Evolutionary conservation across 495 filamentous ascomycete genomes (phyloP).

Genomic region (Aspergillus kassunensis): DNA sequence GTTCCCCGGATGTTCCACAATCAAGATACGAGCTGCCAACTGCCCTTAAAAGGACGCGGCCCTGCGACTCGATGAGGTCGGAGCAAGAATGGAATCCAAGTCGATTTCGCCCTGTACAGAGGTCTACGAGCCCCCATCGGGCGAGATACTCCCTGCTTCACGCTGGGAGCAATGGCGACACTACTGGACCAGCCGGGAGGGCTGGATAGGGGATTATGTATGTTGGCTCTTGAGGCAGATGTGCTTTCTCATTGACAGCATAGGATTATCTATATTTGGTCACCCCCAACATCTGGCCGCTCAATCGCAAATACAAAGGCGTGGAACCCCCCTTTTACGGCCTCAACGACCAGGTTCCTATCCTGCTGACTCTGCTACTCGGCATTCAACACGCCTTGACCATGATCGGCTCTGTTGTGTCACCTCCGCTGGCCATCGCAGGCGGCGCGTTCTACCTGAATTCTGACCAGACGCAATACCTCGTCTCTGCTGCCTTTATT

Average conservation of each 20-base stretch:
- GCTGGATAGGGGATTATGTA: slow-evolving; percentile 14
- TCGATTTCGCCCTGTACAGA: neutral
- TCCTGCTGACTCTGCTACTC: slow-evolving; percentile 64
- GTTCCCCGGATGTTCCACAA: too few relatives aligned
- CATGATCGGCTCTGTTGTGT: slow-evolving; percentile 57
- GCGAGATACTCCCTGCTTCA: neutral
- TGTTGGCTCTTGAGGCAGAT: too few relatives aligned
- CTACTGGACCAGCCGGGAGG: slow-evolving; percentile 6
- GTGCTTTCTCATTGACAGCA: too few relatives aligned
- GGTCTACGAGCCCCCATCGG: neutral
- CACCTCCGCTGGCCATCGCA: slow-evolving; percentile 74
- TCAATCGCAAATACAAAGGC: slow-evolving; percentile 62
- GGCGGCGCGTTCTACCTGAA: slow-evolving; percentile 60
- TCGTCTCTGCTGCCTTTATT: slow-evolving; percentile 81
- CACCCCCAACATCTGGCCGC: slow-evolving; percentile 65
- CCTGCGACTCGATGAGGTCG: too few relatives aligned
- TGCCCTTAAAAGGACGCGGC: too few relatives aligned
- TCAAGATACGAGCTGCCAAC: too few relatives aligned
- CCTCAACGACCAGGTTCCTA: slow-evolving; percentile 72
- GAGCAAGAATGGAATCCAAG: neutral
- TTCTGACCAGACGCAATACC: slow-evolving; percentile 59
- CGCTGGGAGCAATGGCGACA: slow-evolving; percentile 6
- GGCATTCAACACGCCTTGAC: slow-evolving; percentile 62
- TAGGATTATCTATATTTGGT: slow-evolving; percentile 69
- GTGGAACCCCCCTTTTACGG: slow-evolving; percentile 75